These are phyloP conservation scores for Hymenoscyphus repandus DNA, from an alignment of 2,329 filamentous ascomycete species.

Conservation along the genomic window DNA sequence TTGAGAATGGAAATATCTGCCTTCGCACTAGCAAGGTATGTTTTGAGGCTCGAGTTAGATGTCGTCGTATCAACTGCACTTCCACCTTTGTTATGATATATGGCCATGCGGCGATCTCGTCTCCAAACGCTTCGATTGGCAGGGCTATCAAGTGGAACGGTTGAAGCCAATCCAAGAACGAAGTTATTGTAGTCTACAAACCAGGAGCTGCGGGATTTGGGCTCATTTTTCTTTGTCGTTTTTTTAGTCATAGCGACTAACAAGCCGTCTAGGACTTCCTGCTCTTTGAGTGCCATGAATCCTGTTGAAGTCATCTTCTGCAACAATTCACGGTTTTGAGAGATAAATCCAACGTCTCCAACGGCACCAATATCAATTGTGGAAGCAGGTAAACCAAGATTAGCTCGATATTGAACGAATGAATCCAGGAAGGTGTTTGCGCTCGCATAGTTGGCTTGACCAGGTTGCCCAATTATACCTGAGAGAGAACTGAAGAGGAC, in stretches of 20 bases:
- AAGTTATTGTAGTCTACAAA: not conserved
- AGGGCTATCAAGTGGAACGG: conserved; percentile 5
- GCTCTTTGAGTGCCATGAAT: not conserved
- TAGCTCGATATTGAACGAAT: conserved; percentile 3
- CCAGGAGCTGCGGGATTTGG: not conserved
- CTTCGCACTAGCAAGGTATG: not conserved
- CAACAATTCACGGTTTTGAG: not conserved
- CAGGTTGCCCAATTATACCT: conserved; percentile 1
- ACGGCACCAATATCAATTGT: conserved; percentile 9
- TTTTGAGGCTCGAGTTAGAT: not conserved
- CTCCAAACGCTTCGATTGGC: conserved; percentile 9
- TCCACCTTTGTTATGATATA: conserved; percentile 4
- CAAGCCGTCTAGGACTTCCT: not conserved
- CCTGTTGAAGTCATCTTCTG: not conserved
- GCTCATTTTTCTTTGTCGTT: not conserved
- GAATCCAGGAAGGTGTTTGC: conserved; percentile 9
- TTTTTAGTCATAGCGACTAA: not conserved
- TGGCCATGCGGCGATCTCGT: conserved; percentile 10
- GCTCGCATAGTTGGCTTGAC: conserved; percentile 6
- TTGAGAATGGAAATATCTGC: not conserved
- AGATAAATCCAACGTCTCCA: conserved; percentile 4
- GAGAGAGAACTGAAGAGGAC: conserved; percentile 5
- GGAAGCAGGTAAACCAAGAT: conserved; percentile 3
- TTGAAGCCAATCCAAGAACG: not conserved
- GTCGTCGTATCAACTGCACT: not conserved